Conservation (phyloP, 75 land plant genomes). For the Sequoiadendron giganteum region DNA sequence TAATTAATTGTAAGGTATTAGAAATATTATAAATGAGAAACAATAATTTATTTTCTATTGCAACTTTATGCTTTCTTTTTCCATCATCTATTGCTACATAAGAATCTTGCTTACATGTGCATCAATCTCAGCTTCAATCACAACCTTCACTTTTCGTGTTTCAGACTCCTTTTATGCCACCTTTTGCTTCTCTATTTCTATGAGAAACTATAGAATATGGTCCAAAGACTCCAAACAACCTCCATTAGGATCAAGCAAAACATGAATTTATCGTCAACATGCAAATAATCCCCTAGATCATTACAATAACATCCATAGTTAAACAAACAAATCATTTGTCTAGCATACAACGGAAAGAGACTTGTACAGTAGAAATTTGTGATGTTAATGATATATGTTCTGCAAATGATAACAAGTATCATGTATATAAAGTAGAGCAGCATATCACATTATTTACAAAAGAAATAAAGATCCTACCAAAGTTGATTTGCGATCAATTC, state of each 20-base stretch:
- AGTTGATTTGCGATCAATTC: not conserved
- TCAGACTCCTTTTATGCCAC: constrained; percentile 96
- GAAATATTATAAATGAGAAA: no score
- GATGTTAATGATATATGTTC: not conserved
- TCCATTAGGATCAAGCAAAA: not conserved
- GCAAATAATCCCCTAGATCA: not conserved
- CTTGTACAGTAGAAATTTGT: not conserved
- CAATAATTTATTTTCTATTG: constrained; percentile 78
- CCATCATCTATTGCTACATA: constrained; percentile 86
- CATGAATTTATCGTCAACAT: not conserved
- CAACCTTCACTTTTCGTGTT: constrained; percentile 82
- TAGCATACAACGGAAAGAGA: not conserved
- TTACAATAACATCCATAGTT: not conserved
- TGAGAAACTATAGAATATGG: constrained; percentile 51
- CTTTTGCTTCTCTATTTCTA: constrained; percentile 87
- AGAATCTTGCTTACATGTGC: constrained; percentile 86
- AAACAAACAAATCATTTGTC: not conserved
- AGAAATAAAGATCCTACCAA: not conserved
- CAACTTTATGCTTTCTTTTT: constrained; percentile 70
- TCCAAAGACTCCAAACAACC: not conserved
- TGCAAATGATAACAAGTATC: no score
- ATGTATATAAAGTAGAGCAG: not conserved
- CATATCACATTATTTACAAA: not conserved
- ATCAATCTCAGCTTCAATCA: constrained; percentile 91
- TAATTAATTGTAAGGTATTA: no score